Percentiles rank a stretch among this genome's conserved stretches.
phyloP scores from a whole-genome alignment of 306 rosid genomes.

The Dryas octopetala region DNA sequence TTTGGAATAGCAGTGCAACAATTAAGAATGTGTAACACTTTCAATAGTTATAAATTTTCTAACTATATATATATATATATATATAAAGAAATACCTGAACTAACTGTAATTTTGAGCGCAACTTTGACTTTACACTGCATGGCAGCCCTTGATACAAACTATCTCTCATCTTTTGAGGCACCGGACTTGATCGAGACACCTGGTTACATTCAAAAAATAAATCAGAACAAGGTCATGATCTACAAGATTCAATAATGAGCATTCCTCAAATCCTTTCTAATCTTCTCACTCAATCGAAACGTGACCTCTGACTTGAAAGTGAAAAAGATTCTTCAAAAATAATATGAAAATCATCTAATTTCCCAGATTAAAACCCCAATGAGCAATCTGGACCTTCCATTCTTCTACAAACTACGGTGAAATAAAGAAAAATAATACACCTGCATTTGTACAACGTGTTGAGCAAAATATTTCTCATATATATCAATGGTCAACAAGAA shows the following conservation, averaged over 20 bases:
- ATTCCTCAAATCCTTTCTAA: not conserved
- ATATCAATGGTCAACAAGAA: too few relatives aligned
- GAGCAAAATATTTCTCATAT: too few relatives aligned
- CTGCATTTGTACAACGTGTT: too few relatives aligned
- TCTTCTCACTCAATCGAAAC: not conserved
- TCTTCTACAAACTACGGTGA: not conserved
- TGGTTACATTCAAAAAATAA: constrained; percentile 39
- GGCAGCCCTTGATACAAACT: constrained; percentile 78
- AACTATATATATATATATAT: not conserved
- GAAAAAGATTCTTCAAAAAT: not conserved
- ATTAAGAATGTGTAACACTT: not conserved
- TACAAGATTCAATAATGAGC: not conserved
- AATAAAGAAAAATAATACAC: too few relatives aligned
- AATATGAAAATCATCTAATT: not conserved
- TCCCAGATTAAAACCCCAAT: not conserved
- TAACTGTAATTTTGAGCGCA: constrained; percentile 60
- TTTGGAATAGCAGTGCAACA: constrained; percentile 1
- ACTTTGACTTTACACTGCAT: constrained; percentile 55
- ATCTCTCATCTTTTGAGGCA: constrained; percentile 73
- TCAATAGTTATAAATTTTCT: not conserved
- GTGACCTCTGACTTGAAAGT: not conserved
- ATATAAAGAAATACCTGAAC: constrained; percentile 37
- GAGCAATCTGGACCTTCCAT: not conserved
- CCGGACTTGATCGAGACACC: constrained; percentile 79
- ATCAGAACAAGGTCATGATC: constrained; percentile 13